These are phyloP conservation scores for Vanderwaltozyma verrucispora DNA, from an alignment of 805 yeast species.

Conservation along the genomic window DNA sequence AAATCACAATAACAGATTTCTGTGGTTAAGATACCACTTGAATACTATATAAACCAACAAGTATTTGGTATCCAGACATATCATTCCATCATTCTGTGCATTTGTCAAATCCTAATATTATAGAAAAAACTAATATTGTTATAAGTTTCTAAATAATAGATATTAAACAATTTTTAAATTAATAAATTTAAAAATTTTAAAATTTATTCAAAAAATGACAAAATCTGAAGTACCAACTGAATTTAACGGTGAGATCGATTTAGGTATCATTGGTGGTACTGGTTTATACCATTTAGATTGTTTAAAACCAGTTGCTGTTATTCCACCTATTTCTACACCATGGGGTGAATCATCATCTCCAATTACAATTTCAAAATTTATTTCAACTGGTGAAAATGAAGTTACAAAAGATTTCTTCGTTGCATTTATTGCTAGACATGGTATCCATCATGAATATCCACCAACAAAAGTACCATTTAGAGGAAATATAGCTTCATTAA, in stretches of 20 bases:
- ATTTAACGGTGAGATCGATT: conserved; percentile 36
- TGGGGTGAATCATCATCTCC: conserved; percentile 97
- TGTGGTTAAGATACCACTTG: no score
- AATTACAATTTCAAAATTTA: conserved; percentile 76
- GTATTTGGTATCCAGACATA: no score
- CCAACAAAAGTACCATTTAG: conserved; percentile 89
- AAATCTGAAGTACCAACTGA: conserved; percentile 14
- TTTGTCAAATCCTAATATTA: no score
- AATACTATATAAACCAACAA: no score
- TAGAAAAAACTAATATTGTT: no score
- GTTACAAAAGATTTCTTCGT: conserved; percentile 52
- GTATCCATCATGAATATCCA: conserved; percentile 74
- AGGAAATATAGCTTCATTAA: conserved; percentile 95
- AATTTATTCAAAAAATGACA: conserved; percentile 17
- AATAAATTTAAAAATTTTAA: no score
- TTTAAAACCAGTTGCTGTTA: conserved; percentile 73
- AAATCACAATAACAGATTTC: no score
- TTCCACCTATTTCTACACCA: conserved; percentile 73
- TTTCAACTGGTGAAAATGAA: conserved; percentile 6
- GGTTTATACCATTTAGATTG: conserved; percentile 87
- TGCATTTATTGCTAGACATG: conserved; percentile 94
- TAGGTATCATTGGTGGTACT: conserved; percentile 95
- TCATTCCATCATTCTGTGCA: no score
- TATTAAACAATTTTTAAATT: no score
- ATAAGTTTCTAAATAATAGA: no score